These are phyloP conservation scores for Penicillium sp. DNA, from an alignment of 2,329 filamentous ascomycete genomes.

Conservation along the genomic window DNA sequence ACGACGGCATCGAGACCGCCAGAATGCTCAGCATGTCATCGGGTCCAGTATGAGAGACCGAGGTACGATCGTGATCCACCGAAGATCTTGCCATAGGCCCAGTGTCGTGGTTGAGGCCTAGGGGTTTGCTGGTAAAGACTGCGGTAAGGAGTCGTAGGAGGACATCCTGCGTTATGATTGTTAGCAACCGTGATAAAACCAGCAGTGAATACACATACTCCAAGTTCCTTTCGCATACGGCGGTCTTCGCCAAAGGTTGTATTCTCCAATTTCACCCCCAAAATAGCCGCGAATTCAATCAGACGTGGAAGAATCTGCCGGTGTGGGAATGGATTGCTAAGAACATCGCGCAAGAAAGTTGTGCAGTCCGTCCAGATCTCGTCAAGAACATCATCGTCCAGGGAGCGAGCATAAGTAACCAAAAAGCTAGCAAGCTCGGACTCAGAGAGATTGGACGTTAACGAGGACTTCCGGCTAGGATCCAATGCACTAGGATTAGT, in stretches of 20 bases:
- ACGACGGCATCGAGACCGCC: slow-evolving; percentile 72
- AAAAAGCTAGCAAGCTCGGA: slow-evolving; percentile 83
- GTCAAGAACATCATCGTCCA: slow-evolving; percentile 96
- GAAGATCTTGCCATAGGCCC: slow-evolving; percentile 41
- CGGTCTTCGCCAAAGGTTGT: slow-evolving; percentile 95
- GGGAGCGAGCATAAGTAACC: slow-evolving; percentile 81
- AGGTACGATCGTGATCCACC: slow-evolving; percentile 43
- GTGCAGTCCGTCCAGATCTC: slow-evolving; percentile 98
- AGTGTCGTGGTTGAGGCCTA: slow-evolving; percentile 66
- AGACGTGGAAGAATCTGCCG: slow-evolving; percentile 83
- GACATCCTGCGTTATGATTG: slow-evolving; percentile 63
- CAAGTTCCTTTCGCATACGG: slow-evolving; percentile 86
- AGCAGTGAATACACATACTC: slow-evolving; percentile 56
- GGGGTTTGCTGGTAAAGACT: slow-evolving; percentile 86
- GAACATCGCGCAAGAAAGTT: slow-evolving; percentile 81
- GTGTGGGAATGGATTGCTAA: slow-evolving; percentile 93
- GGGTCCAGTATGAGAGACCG: slow-evolving; percentile 50
- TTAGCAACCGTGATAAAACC: slow-evolving; percentile 21
- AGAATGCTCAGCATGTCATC: slow-evolving; percentile 81
- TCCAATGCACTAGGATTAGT: slow-evolving; percentile 83
- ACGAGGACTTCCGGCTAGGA: slow-evolving; percentile 75
- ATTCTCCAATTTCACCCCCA: slow-evolving; percentile 95
- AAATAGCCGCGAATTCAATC: slow-evolving; percentile 81
- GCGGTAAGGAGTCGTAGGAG: slow-evolving; percentile 85
- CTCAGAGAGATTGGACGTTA: slow-evolving; percentile 82